Evolutionary conservation across 2,329 filamentous ascomycete genomes (phyloP), one percentile per base, ranked within the genome.

Genomic region (Drechmeria coniospora): DNA sequence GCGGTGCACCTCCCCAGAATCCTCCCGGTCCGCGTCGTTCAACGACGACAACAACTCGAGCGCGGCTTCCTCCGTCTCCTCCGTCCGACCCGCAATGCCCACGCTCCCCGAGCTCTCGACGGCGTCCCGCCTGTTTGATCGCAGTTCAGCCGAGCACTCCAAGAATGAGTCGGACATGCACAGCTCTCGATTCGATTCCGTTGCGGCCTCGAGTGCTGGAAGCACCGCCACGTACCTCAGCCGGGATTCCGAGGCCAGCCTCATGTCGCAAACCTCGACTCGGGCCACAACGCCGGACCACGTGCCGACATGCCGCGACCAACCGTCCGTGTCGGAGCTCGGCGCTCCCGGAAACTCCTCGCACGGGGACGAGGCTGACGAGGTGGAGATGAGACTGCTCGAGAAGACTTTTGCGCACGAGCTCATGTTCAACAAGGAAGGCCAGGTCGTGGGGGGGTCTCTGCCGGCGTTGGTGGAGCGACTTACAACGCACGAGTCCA

Each of bases 341-440:
- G 84, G 78, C 55, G 57, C 68, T 11, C 57, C 70, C 3, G 74
- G 63, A 34, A 79, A 75, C 46, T 70, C 70, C 1, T 65, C 69
- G 2, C 58, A 71, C n/a, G 71, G 65, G 4, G 83, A 92, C 30
- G 82, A 87, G 32, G 62, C 68, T 9, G 75, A 82, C 20, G 84
- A 92, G 26, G 72, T 77, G 1, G 87, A 93, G 48, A 77, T 71
- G 4, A 78, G 77, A 43, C 60, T 94, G n/a, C 60, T 93, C n/a
- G 81, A 86, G 47, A 92, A 79, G 54, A 93, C 86, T 0, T 94
- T 72, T 44, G 82, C 83, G 0, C 81, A 94, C 44, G 87, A 98
- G 47, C 65, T 98, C 26, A 74, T 93, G 44, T 79, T 81, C 50
- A 94, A 92, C 57, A 92, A 92, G 50, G 87, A 95, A 40, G 86